These are phyloP conservation scores for Quercus glauca DNA, from an alignment of 306 rosid genomes.

Conservation along the genomic window DNA sequence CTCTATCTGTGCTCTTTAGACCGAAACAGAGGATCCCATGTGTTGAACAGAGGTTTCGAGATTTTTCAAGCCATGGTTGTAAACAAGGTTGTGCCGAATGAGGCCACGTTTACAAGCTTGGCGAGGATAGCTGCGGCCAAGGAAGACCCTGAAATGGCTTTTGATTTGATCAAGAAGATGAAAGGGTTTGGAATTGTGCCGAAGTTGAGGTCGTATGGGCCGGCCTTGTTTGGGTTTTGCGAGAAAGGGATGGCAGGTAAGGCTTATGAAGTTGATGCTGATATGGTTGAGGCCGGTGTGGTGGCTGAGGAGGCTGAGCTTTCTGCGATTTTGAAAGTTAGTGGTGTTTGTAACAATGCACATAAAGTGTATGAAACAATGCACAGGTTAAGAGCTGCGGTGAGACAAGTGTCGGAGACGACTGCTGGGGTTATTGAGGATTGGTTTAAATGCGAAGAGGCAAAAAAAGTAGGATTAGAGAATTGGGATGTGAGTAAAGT, in stretches of 20 bases:
- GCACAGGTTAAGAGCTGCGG: constrained; percentile 61
- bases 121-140: constrained; percentile 78
- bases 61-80: constrained; percentile 65
- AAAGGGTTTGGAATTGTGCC: constrained; percentile 44
- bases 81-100: constrained; percentile 62
- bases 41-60: constrained; percentile 66
- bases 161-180: constrained; percentile 46
- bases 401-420: constrained; percentile 63
- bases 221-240: constrained; percentile 80
- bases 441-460: constrained; percentile 41
- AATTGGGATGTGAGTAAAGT: constrained; percentile 59
- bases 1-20: constrained; percentile 49
- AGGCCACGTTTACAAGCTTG: constrained; percentile 75
- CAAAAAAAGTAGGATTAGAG: constrained; percentile 39
- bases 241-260: constrained; percentile 58
- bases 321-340: constrained; percentile 64
- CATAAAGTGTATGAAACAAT: constrained; percentile 77
- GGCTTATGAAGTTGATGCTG: constrained; percentile 71
- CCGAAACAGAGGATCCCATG: constrained; percentile 18
- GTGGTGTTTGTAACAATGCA: constrained; percentile 37
- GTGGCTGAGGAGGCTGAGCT: constrained; percentile 76
- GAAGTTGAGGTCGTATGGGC: constrained; percentile 81
- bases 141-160: constrained; percentile 87
- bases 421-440: too few species aligned
- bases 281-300: constrained; percentile 66